These are phyloP conservation scores for Areca catechu DNA, from an alignment of 176 grass and related monocot species.

Conservation along the genomic window DNA sequence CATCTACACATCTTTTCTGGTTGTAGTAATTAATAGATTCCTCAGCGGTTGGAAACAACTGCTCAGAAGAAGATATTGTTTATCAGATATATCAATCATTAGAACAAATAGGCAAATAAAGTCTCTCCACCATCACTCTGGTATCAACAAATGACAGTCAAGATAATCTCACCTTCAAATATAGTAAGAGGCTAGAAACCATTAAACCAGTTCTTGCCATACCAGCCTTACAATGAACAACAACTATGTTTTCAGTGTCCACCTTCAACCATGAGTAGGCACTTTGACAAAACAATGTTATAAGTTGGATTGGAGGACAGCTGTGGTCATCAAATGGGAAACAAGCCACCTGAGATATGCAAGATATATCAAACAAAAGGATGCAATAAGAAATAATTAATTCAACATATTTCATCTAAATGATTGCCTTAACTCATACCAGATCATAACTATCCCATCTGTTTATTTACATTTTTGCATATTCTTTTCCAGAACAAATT, in stretches of 20 bases:
- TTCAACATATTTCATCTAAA: no score
- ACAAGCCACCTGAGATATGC: slow-evolving; percentile 67
- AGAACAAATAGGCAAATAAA: slow-evolving; percentile 15
- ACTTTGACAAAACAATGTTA: slow-evolving; percentile 95
- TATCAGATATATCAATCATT: not conserved
- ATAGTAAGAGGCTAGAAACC: slow-evolving; percentile 89
- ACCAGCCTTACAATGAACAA: slow-evolving; percentile 97
- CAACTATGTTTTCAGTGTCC: slow-evolving; percentile 97
- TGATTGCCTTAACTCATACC: no score
- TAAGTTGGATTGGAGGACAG: slow-evolving; percentile 91
- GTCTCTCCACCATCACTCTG: not conserved
- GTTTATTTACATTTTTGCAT: no score
- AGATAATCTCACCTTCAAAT: slow-evolving; percentile 63
- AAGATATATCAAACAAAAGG: not conserved
- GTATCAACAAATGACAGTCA: not conserved
- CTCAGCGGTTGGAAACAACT: slow-evolving; percentile 97
- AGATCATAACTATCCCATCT: no score
- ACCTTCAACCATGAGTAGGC: slow-evolving; percentile 97
- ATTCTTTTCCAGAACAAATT: no score
- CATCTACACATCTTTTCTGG: slow-evolving; percentile 98
- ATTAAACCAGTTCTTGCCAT: slow-evolving; percentile 95
- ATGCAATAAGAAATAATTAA: no score
- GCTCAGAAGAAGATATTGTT: slow-evolving; percentile 5
- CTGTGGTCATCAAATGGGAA: slow-evolving; percentile 98
- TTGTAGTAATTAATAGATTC: slow-evolving; percentile 99